These are phyloP conservation scores for Leucocoprinus birnbaumii DNA, from an alignment of 768 basidiomycete genomes.

Conservation along the genomic window DNA sequence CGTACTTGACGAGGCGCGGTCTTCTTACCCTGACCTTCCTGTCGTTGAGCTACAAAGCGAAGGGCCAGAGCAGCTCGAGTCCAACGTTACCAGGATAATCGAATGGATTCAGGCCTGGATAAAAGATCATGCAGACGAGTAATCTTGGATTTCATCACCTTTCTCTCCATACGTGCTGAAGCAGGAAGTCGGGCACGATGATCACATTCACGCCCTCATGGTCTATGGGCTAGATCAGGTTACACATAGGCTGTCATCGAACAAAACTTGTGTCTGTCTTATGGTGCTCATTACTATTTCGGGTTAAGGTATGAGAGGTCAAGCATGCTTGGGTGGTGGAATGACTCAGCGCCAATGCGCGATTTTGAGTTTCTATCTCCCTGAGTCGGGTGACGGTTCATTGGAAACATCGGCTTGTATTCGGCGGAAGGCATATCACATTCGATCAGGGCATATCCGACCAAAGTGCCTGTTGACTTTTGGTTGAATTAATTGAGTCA, in stretches of 20 bases:
- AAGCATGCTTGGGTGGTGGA: too few species aligned
- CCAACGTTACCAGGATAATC: constrained; percentile 85
- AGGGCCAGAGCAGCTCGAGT: constrained; percentile 73
- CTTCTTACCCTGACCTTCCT: constrained; percentile 83
- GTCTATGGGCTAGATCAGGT: too few species aligned
- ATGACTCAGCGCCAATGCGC: too few species aligned
- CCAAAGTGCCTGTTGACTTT: not conserved
- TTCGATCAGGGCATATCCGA: not conserved
- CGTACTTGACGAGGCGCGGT: constrained; percentile 82
- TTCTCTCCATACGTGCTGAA: not conserved
- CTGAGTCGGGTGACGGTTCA: too few species aligned
- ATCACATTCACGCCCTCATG: too few species aligned
- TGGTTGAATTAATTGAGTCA: not conserved
- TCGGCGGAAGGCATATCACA: not conserved
- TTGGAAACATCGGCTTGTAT: not conserved
- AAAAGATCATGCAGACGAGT: constrained; percentile 28
- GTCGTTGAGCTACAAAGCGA: constrained; percentile 84
- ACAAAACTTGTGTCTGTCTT: too few species aligned
- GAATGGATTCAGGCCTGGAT: constrained; percentile 84
- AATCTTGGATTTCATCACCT: not conserved
- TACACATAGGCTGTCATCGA: too few species aligned
- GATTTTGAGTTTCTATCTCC: too few species aligned
- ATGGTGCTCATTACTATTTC: too few species aligned
- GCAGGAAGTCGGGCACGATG: too few species aligned
- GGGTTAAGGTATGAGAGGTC: too few species aligned